Evolutionary conservation across 176 grass and related monocot species (phyloP).

Genomic region (Ensete glaucum): DNA sequence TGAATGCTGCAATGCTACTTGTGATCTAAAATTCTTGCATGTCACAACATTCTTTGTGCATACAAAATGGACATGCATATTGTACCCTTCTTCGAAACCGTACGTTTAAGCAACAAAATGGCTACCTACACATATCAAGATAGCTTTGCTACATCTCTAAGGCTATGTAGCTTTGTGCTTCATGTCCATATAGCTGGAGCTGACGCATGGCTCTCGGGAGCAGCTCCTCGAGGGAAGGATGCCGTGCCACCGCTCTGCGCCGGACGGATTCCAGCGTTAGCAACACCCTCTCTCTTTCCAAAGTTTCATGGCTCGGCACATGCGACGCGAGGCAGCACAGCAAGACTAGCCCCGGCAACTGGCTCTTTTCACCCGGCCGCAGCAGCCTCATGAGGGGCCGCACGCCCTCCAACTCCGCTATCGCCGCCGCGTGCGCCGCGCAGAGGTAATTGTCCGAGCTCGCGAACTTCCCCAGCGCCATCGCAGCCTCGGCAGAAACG

Average conservation of each 20-base stretch:
- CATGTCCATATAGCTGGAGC: slow-evolving; percentile 1
- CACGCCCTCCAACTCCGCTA: slow-evolving; percentile 2
- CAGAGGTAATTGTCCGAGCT: slow-evolving; percentile 5
- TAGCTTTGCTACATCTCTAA: too few relatives aligned
- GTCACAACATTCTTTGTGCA: too few relatives aligned
- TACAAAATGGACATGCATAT: too few relatives aligned
- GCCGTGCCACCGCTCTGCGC: background rate
- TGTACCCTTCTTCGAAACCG: too few relatives aligned
- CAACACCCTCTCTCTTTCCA: slow-evolving; percentile 6
- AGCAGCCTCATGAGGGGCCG: slow-evolving; percentile 12
- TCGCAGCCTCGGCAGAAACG: background rate
- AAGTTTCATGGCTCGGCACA: slow-evolving; percentile 11
- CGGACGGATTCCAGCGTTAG: slow-evolving; percentile 1
- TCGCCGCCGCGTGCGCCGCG: slow-evolving; percentile 10
- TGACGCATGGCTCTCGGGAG: slow-evolving; percentile 12
- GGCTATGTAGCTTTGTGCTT: background rate
- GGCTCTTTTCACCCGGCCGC: slow-evolving; percentile 11
- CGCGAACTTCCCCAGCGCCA: slow-evolving; percentile 14
- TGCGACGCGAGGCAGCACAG: slow-evolving; percentile 7
- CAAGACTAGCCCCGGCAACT: slow-evolving; percentile 9
- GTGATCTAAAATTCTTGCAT: too few relatives aligned
- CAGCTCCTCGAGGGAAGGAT: background rate
- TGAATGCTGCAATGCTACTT: too few relatives aligned
- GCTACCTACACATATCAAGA: too few relatives aligned
- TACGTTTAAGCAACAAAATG: too few relatives aligned